Base-by-base conservation (phyloP, 768 basidiomycete genomes). In the Termitomyces sp. region DNA sequence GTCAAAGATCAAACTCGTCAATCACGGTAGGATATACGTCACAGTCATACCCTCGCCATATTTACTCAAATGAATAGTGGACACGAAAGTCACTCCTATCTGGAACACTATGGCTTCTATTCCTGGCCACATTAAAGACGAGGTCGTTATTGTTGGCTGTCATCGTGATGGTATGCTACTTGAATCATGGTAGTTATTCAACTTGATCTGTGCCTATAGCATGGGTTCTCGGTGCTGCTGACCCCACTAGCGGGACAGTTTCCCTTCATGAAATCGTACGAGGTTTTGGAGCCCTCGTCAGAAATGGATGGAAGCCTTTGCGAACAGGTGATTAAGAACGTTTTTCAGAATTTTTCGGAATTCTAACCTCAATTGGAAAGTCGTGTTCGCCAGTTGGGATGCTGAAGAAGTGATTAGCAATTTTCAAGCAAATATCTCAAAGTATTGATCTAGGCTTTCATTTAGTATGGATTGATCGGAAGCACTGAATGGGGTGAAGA, bases 401-500 rank as follows among this genome's bases (percentile, higher is more conserved):
- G 88, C 79, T 2, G 87, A 89, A 66, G 86, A 87, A 73, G 76
- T 80, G 66, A 53, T 79, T 84, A 23, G 17, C 21, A 17, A 17
- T 59, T 5, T 42, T 56, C 3, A 50, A 11, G 26, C 31, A 53
- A 15, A 5, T 47, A 28, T 44, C 26, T n/a, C 31, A 42, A 28
- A 45, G 9, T 38, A 51, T 53, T 61, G 43, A 66, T 33, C 14
- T 41, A 14, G 44, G 38, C 28, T 41, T 37, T 14, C 37, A 38
- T 31, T 12, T 50, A 80, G 77, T 77, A 78, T 49, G 90, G 89
- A 26, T 77, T 93, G 42, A 67, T 91, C 38, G 95, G 95, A 28
- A 89, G 86, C 64, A 95, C 91, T 3, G 96, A 98, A 70, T 96
- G 88, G 82, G 93, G 86, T 3, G 96, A 98, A 68, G 96, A 98